Evolutionary conservation across 352 stramenopile genomes (phyloP).

Genomic region (Pilasporangium apinafurcum): DNA sequence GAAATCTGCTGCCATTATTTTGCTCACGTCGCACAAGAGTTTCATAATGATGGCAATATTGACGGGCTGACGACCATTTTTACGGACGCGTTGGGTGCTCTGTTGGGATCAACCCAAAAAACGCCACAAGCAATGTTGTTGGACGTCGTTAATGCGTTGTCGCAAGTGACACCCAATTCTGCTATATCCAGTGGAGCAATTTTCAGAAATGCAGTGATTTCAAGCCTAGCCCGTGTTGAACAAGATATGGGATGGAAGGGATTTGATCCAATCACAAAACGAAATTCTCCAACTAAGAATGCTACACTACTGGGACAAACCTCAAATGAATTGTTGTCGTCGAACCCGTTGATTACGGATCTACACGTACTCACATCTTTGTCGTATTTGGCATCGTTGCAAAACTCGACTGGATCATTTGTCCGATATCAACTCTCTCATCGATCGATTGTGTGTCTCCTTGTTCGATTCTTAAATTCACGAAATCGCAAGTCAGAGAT

Average conservation of each 20-base stretch:
- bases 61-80: too few species aligned
- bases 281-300: background rate
- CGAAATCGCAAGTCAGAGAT: slow-evolving; percentile 7
- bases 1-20: too few species aligned
- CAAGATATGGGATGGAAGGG: slow-evolving; percentile 3
- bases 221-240: slow-evolving; percentile 2
- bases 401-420: slow-evolving; percentile 23
- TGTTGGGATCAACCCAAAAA: too few species aligned
- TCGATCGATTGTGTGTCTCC: slow-evolving; percentile 18
- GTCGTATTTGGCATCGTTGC: slow-evolving; percentile 10
- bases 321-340: slow-evolving; percentile 2
- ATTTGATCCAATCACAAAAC: background rate
- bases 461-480: slow-evolving; percentile 18
- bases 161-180: background rate
- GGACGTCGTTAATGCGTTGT: slow-evolving; percentile 1
- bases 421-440: slow-evolving; percentile 34
- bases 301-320: background rate
- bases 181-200: background rate
- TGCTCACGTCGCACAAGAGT: too few species aligned
- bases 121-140: slow-evolving; percentile 3
- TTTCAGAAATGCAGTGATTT: slow-evolving; percentile 8
- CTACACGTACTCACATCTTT: slow-evolving; percentile 13
- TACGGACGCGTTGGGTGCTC: too few species aligned
- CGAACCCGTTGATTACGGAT: background rate
- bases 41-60: too few species aligned